Conservation (phyloP, 2,329 filamentous ascomycete species). For the Penicillium verrucosum region DNA sequence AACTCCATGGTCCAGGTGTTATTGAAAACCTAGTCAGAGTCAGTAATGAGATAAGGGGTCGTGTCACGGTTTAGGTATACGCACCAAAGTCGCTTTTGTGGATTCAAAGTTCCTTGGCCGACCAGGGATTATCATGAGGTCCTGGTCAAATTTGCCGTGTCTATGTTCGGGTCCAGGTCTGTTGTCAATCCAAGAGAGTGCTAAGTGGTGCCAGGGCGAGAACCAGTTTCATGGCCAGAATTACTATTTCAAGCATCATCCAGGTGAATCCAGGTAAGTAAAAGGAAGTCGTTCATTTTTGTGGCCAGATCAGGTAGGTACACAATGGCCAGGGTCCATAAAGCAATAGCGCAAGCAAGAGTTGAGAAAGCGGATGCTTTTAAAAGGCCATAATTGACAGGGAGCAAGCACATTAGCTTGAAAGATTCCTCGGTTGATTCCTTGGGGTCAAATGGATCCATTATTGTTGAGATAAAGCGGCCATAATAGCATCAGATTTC, state of each 20-base stretch:
- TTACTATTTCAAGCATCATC: constrained; percentile 10
- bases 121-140: not conserved
- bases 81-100: constrained; percentile 12
- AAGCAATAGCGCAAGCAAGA: constrained; percentile 13
- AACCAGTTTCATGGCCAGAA: constrained; percentile 1
- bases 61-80: not conserved
- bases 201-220: not conserved
- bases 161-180: constrained; percentile 7
- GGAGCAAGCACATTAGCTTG: constrained; percentile 22
- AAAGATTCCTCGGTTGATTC: constrained; percentile 9
- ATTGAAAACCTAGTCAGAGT: constrained; percentile 8
- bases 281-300: constrained; percentile 2
- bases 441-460: constrained; percentile 11
- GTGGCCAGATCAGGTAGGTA: constrained; percentile 1
- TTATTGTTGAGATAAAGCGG: constrained; percentile 5
- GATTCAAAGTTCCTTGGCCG: constrained; percentile 5
- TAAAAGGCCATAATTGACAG: constrained; percentile 8
- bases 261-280: constrained; percentile 10
- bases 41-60: constrained; percentile 3
- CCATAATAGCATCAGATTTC: constrained; percentile 13
- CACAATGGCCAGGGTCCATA: constrained; percentile 12
- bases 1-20: constrained; percentile 19
- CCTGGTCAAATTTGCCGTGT: constrained; percentile 7
- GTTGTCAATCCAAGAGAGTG: constrained; percentile 3
- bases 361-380: constrained; percentile 16